Percentiles rank a stretch among this genome's conserved stretches.
Evolutionary conservation across 2,329 filamentous ascomycete genomes (phyloP).

Genomic region (Penicillium sumatraense): DNA sequence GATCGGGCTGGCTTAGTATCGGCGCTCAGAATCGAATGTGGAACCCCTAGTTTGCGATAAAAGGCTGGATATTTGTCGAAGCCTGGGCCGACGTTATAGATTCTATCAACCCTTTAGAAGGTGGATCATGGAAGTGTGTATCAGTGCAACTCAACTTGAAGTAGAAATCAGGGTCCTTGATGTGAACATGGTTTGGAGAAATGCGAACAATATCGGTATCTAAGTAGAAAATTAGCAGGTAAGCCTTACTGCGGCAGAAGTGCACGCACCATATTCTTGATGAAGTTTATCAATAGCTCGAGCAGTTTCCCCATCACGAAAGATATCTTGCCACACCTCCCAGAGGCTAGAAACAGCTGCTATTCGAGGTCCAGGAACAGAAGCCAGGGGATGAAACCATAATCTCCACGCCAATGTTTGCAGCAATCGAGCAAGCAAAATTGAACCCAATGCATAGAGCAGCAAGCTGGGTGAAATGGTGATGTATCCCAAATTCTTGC

Average conservation of each 20-base stretch:
- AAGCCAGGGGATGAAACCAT: conserved; percentile 6
- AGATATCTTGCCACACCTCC: conserved; percentile 4
- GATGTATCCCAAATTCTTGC: neutral
- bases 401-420: neutral
- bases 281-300: neutral
- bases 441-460: neutral
- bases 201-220: conserved; percentile 10
- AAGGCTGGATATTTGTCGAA: conserved; percentile 4
- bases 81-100: neutral
- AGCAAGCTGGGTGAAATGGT: neutral
- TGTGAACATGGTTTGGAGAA: conserved; percentile 6
- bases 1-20: conserved; percentile 3
- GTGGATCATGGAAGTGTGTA: neutral
- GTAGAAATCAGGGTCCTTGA: conserved; percentile 7
- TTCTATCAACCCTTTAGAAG: neutral
- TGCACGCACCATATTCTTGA: neutral
- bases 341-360: conserved; percentile 2
- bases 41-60: conserved; percentile 1
- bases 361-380: neutral
- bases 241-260: neutral
- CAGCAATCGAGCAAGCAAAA: neutral
- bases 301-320: neutral
- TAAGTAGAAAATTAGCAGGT: neutral
- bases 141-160: neutral
- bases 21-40: neutral